Conservation (phyloP, 2,329 filamentous ascomycete species). For the Apiospora rasikravindrae region DNA sequence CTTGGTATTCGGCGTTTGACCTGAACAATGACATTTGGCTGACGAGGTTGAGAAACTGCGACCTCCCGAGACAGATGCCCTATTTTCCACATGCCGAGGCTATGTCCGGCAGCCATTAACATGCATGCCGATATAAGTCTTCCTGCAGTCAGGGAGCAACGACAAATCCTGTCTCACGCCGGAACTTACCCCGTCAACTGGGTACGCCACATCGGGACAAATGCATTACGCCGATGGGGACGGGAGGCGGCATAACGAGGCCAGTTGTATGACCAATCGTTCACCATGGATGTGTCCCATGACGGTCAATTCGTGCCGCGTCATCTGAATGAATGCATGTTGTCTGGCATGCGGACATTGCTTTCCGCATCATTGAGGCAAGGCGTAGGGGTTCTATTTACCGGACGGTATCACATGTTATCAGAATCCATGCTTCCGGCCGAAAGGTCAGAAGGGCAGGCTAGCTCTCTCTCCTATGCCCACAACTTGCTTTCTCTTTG, state of each 20-base stretch:
- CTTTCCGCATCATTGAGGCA: not conserved
- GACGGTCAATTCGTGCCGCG: not conserved
- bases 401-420: not conserved
- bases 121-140: not conserved
- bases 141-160: not conserved
- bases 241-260: not conserved
- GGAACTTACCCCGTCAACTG: not conserved
- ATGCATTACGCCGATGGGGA: not conserved
- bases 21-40: not conserved
- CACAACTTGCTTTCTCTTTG: not conserved
- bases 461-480: not conserved
- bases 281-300: not conserved
- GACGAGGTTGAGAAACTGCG: not conserved
- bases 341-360: not conserved
- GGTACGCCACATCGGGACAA: not conserved
- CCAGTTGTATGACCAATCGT: not conserved
- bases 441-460: not conserved
- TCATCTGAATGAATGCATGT: not conserved
- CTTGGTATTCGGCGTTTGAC: conserved; percentile 6
- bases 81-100: not conserved
- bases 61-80: not conserved
- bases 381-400: not conserved
- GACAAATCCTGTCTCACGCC: not conserved
- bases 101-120: not conserved
- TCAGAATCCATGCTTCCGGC: not conserved